Evolutionary conservation across 208 protist species (phyloP), one percentile per base, ranked within the genome.

Genomic region (Leishmania lainsoni): DNA sequence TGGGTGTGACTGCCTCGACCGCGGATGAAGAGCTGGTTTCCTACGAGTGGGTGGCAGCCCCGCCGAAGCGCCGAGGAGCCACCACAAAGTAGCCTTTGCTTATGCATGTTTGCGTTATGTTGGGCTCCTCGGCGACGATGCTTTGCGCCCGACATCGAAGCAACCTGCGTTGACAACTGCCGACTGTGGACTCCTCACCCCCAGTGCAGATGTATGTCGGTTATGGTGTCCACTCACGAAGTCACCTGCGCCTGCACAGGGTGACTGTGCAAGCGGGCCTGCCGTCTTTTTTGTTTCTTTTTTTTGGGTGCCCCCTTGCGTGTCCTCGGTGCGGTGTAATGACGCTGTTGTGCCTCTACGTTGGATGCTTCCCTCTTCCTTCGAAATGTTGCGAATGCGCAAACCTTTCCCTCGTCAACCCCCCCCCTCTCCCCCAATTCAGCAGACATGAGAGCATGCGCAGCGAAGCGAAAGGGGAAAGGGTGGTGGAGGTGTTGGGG

Each of bases 31-130:
- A 90, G 73, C 61, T 95, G 45, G 86, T 93, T 51, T 78, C 78
- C 42, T 97, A 97, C 69, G 82, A 48, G 22, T 97, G 93, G 93
- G 89, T 97, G 51, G 81, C 89, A 35, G 84, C 87, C 1, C 86
- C 68, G 45, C 80, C 87, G 32, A 83, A 79, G 75, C 74, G 78
- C 16, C 73, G 86, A 17, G 71, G 76, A 35, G 49, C 32, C 26
- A 39, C n/a, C 51, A 58, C 68, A n/a, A 61, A 75, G 29, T 69
- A 68, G 32, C 63, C 6, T 32, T 45, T 12, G 22, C n/a, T 69
- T n/a, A 56, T 39, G 45, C 48, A 48, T 12, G 17, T 76, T 10
- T 61, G 29, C 72, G 2, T 32, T 45, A 32, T 26, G 20, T 20
- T 76, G 48, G 1, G 51, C 26, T 73, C 26, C 42, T 12, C 52